phyloP scores from a whole-genome alignment of 148 eudicot species.

The Chenopodium quinoa region DNA sequence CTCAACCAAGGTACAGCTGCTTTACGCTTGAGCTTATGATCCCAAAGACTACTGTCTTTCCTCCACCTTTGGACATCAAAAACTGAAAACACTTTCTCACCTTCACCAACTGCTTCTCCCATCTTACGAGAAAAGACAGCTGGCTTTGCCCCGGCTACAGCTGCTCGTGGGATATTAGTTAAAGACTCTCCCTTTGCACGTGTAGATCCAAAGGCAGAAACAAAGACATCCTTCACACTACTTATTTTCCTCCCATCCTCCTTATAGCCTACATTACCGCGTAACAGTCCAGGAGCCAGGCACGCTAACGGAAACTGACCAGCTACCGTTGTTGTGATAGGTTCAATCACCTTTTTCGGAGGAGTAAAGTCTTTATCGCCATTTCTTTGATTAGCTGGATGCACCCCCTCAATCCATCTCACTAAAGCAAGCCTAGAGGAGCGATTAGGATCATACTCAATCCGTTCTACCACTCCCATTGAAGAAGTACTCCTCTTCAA shows the following conservation, averaged over 20 bases:
- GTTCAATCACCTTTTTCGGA: slow-evolving; percentile 24
- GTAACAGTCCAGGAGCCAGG: slow-evolving; percentile 28
- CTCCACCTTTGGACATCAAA: slow-evolving; percentile 43
- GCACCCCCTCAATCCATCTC: slow-evolving; percentile 45
- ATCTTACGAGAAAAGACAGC: slow-evolving; percentile 34
- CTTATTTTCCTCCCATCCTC: slow-evolving; percentile 24
- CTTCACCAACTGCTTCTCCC: slow-evolving; percentile 26
- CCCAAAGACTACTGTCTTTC: slow-evolving; percentile 46
- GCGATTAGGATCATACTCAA: slow-evolving; percentile 39
- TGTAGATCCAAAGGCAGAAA: slow-evolving; percentile 34
- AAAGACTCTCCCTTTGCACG: slow-evolving; percentile 21
- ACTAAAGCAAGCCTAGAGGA: slow-evolving; percentile 44
- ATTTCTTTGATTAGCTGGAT: slow-evolving; percentile 22
- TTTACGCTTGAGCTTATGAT: slow-evolving; percentile 45
- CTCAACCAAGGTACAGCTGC: slow-evolving; percentile 51
- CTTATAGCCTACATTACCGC: slow-evolving; percentile 15
- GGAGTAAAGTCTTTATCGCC: slow-evolving; percentile 23
- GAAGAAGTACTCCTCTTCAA: slow-evolving; percentile 39
- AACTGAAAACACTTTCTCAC: slow-evolving; percentile 28
- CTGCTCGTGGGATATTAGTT: slow-evolving; percentile 42
- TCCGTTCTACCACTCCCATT: slow-evolving; percentile 42
- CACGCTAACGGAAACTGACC: slow-evolving; percentile 41
- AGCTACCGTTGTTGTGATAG: slow-evolving; percentile 21
- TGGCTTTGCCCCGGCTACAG: slow-evolving; percentile 54
- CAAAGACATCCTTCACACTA: slow-evolving; percentile 38